phyloP scores from a whole-genome alignment of 169 alveolate species.

The Plasmodium knowlesi region DNA sequence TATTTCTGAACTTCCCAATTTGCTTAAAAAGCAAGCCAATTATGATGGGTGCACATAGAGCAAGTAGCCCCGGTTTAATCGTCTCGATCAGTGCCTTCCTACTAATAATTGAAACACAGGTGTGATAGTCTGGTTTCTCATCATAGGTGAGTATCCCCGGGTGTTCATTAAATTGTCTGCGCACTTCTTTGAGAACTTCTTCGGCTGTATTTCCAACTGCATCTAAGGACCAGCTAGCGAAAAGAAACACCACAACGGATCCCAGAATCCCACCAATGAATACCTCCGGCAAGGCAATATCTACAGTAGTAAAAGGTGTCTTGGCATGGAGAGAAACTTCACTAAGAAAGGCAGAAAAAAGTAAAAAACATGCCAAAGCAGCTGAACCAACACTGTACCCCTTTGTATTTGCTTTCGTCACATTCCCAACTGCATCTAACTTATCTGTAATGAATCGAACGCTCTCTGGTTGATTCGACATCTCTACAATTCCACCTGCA shows the following conservation, averaged over 20 bases:
- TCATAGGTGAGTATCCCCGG: constrained; percentile 83
- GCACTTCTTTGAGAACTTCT: constrained; percentile 88
- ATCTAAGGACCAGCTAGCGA: constrained; percentile 88
- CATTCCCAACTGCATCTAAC: constrained; percentile 92
- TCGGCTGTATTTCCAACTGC: constrained; percentile 90
- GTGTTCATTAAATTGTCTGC: constrained; percentile 84
- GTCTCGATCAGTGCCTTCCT: constrained; percentile 86
- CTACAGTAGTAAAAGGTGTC: constrained; percentile 65
- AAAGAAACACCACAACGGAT: constrained; percentile 89
- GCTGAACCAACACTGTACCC: constrained; percentile 93
- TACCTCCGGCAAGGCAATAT: constrained; percentile 83
- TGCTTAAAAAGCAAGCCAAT: constrained; percentile 86
- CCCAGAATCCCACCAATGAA: constrained; percentile 88
- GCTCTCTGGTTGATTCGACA: constrained; percentile 84
- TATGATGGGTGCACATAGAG: constrained; percentile 79
- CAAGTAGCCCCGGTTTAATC: constrained; percentile 88
- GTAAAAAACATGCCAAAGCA: constrained; percentile 88
- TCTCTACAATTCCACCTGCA: constrained; percentile 91
- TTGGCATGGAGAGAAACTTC: constrained; percentile 73
- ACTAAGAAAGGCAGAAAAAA: constrained; percentile 89
- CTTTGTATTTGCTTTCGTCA: constrained; percentile 91
- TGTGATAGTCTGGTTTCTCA: constrained; percentile 89
- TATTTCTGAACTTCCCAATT: constrained; percentile 77
- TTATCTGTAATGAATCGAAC: constrained; percentile 89
- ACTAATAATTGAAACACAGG: constrained; percentile 88